Evolutionary conservation across 768 basidiomycete genomes (phyloP), one percentile per base, ranked within the genome.

Genomic region (button mushroom (Agaricus bisporus)): DNA sequence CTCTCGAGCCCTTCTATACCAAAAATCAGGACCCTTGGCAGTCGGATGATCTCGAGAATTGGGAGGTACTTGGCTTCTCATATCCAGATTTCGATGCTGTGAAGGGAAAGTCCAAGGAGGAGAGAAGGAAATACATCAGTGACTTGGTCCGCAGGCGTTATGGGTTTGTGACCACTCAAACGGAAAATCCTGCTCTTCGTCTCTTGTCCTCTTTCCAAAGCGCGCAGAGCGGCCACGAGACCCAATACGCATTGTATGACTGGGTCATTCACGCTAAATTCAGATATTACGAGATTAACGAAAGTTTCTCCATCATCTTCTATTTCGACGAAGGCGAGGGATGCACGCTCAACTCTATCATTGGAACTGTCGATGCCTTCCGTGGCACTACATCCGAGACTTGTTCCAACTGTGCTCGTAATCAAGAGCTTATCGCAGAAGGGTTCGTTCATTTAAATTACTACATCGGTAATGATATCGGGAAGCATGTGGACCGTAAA

Each of bases 81-180:
- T 77, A 77, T 59, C 75, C 76, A 8, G 76, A 77, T 41, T 74
- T 77, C 61, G 68, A 71, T 48, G 62, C 61, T 10, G 61, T 71
- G 28, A 56, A 67, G 29, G 38, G 64, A 53, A 54, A 45, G 12
- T 48, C 68, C 49, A 47, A 57, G 15, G 44, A 9, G 4, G 58
- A 56, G 2, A 64, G 69, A n/a, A 58, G 50, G 38, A 17, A 29
- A 2, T 65, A 61, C 15, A 70, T 74, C 49, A 54, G 60, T n/a
- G 29, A 53, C 12, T 61, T 59, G 39, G 63, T 74, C 15, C 64
- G 64, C 41, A 43, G 59, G 41, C 63, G 72, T 11, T 74, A 71
- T 47, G 65, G 67, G 14, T 20, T 25, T 29, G 15, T 11, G 32
- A 51, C 20, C 11, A 5, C 17, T 4, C 38, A 15, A 15, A 20